Evolutionary conservation across 2,329 filamentous ascomycete species (phyloP), one percentile per base, ranked within the genome.

Genomic region (Colletotrichum eremochloae): DNA sequence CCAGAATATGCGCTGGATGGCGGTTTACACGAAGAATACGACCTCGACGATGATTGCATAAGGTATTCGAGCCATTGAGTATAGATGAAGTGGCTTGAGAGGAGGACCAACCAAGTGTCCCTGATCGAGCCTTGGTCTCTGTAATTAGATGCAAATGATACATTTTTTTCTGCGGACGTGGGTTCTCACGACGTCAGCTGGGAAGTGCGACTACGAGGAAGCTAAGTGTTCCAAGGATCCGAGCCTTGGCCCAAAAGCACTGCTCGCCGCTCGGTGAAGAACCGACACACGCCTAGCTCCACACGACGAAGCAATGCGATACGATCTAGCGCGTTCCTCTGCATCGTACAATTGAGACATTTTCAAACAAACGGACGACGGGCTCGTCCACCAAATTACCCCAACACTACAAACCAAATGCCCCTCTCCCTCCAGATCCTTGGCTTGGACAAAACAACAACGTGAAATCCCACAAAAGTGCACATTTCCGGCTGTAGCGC

Each of bases 21-120:
- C 46, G 67, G 67, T 73, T 71, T 71, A 71, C 62, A 71, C 68
- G 68, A 71, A 71, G 71, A 71, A 64, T 67, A 73, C 62, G 71
- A 73, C 71, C 62, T 71, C 67, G 71, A 73, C 67, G 71, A 73
- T 71, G 68, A 71, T 52, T 52, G 61, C 62, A 73, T 48, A 57
- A 73, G 58, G 61, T 68, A 69, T 63, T 56, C 55, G 57, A 61
- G 61, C 57, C 65, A 38, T 68, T 52, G 53, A 70, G 44, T 44
- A 64, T 64, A 63, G 67, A 65, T 46, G 62, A 40, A 38, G n/a
- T 64, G 70, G 70, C 52, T 18, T 40, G 58, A 58, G 60, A 38
- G 29, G 52, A 60, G 46, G 20, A 48, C n/a, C 9, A 48, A 4
- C 31, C 63, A 56, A 66, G 29, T 71, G 42, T 48, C 56, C 56